phyloP scores from a whole-genome alignment of 2,329 filamentous ascomycete genomes.

The Xylariaceae sp. region DNA sequence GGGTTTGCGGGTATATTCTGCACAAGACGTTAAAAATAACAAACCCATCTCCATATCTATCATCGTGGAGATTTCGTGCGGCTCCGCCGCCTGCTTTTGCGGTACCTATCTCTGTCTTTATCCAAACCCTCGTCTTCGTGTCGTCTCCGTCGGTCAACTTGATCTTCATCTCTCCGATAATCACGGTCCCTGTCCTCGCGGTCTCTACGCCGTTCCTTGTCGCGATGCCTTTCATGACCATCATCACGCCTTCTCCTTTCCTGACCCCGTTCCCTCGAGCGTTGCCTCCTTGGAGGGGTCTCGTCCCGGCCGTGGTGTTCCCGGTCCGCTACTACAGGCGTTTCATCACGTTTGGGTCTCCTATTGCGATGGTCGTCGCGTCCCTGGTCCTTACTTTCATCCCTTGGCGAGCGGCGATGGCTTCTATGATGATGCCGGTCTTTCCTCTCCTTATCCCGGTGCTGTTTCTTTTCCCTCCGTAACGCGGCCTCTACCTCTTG shows the following conservation, averaged over 20 bases:
- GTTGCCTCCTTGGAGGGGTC: slow-evolving; percentile 28
- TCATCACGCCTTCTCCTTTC: slow-evolving; percentile 32
- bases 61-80: slow-evolving; percentile 43
- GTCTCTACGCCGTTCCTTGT: slow-evolving; percentile 23
- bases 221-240: slow-evolving; percentile 25
- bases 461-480: slow-evolving; percentile 43
- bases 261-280: slow-evolving; percentile 32
- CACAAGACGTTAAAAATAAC: slow-evolving; percentile 14
- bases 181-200: slow-evolving; percentile 24
- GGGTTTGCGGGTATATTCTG: slow-evolving; percentile 20
- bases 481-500: slow-evolving; percentile 75
- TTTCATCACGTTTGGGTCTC: slow-evolving; percentile 39
- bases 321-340: slow-evolving; percentile 26
- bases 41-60: slow-evolving; percentile 22
- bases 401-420: slow-evolving; percentile 42
- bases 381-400: slow-evolving; percentile 24
- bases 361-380: slow-evolving; percentile 25
- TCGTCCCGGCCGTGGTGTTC: slow-evolving; percentile 27
- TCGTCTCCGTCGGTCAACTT: slow-evolving; percentile 3
- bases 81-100: slow-evolving; percentile 34
- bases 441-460: slow-evolving; percentile 44
- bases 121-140: slow-evolving; percentile 25
- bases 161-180: slow-evolving; percentile 14
- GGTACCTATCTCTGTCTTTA: slow-evolving; percentile 26
- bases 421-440: slow-evolving; percentile 43